Evolutionary conservation across 139 green algal species (phyloP).

Genomic region (Asterochloris sp.): DNA sequence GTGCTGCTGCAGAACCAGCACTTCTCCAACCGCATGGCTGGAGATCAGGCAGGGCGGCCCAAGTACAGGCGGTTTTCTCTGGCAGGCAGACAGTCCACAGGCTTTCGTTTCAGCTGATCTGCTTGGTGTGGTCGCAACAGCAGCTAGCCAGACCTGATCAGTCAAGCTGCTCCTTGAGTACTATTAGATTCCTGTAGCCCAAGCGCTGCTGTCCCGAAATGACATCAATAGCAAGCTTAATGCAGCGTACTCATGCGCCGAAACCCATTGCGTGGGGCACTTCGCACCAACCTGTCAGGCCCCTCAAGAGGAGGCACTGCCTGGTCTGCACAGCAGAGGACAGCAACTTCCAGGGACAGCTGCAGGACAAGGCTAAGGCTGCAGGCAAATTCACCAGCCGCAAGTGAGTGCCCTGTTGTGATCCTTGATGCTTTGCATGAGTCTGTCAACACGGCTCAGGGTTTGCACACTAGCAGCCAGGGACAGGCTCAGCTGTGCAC

Average conservation of each 20-base stretch:
- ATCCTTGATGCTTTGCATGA: neutral
- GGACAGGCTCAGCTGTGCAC: too few relatives aligned
- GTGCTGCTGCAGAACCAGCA: constrained; percentile 99
- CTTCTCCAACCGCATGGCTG: constrained; percentile 92
- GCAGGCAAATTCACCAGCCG: too few relatives aligned
- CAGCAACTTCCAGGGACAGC: too few relatives aligned
- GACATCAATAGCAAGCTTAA: neutral
- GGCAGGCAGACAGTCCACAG: neutral
- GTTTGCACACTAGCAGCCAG: too few relatives aligned
- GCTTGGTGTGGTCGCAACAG: neutral
- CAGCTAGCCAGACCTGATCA: neutral
- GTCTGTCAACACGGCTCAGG: too few relatives aligned
- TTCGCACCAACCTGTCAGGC: too few relatives aligned
- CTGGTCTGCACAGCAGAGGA: too few relatives aligned
- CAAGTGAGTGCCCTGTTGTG: neutral
- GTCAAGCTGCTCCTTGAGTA: neutral
- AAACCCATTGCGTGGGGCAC: too few relatives aligned
- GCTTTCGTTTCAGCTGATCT: neutral
- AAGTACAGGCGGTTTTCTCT: neutral
- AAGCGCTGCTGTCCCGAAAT: too few relatives aligned
- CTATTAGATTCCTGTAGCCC: neutral
- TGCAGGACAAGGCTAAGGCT: too few relatives aligned
- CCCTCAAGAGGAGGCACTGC: too few relatives aligned
- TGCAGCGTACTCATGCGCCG: too few relatives aligned
- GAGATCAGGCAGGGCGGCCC: neutral